phyloP scores from a whole-genome alignment of 257 asterid species.

The Solanum tarijense region DNA sequence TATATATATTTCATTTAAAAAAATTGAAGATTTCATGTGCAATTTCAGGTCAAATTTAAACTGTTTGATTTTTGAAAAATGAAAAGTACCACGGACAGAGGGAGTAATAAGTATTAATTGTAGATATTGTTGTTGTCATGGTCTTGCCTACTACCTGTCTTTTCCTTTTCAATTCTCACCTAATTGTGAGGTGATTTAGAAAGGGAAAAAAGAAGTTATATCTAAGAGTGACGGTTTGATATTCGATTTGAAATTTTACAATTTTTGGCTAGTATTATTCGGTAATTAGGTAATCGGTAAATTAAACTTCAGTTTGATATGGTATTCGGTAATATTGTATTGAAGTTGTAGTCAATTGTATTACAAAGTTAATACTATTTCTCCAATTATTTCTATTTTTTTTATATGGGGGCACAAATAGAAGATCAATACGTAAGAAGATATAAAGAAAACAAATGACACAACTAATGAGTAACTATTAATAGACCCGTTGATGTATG shows the following conservation, averaged over 20 bases:
- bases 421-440: background rate
- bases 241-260: background rate
- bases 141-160: background rate
- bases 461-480: too few species aligned
- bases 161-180: background rate
- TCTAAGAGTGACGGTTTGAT: background rate
- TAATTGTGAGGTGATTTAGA: background rate
- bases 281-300: too few species aligned
- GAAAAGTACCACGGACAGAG: too few species aligned
- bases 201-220: background rate
- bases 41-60: too few species aligned
- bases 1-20: too few species aligned
- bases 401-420: too few species aligned
- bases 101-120: background rate
- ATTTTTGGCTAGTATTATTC: too few species aligned
- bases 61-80: too few species aligned
- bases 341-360: background rate
- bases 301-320: too few species aligned
- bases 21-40: too few species aligned
- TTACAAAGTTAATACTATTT: background rate
- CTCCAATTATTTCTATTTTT: too few species aligned
- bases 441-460: background rate
- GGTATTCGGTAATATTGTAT: background rate
- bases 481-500: background rate
- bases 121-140: background rate